Conservation (phyloP, 2,329 filamentous ascomycete species). For the Ceratocystis diversiconidia region DNA sequence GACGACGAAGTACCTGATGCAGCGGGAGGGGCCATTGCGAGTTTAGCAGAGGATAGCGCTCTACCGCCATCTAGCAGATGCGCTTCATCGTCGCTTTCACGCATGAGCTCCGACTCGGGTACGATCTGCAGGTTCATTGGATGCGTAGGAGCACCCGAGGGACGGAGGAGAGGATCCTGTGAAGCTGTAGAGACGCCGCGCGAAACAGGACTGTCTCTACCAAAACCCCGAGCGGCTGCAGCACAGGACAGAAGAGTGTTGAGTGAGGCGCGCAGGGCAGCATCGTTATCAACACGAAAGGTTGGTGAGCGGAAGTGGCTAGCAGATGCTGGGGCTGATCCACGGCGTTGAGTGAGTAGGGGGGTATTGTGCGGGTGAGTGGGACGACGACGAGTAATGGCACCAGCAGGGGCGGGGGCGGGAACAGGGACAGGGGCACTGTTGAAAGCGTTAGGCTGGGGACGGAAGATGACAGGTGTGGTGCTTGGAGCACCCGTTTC, state of each 20-base stretch:
- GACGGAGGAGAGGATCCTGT: conserved; percentile 25
- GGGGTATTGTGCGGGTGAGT: conserved; percentile 36
- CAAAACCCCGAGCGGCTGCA: conserved; percentile 69
- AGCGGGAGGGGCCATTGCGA: not conserved
- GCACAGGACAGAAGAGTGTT: conserved; percentile 92
- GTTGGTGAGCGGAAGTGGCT: conserved; percentile 52
- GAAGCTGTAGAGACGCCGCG: conserved; percentile 19
- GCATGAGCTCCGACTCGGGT: conserved; percentile 45
- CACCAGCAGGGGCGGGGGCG: conserved; percentile 45
- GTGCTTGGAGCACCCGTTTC: conserved; percentile 57
- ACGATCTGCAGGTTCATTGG: conserved; percentile 44
- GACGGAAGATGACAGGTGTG: conserved; percentile 47
- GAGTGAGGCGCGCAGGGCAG: conserved; percentile 79
- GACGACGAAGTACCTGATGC: not conserved
- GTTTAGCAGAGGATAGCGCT: conserved; percentile 18
- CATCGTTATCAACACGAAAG: conserved; percentile 80
- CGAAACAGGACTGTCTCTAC: conserved; percentile 31
- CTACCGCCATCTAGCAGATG: not conserved
- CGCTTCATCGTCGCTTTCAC: conserved; percentile 21
- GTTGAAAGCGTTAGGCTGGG: conserved; percentile 75
- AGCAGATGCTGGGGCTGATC: conserved; percentile 33
- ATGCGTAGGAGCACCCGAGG: conserved; percentile 35
- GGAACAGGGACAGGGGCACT: conserved; percentile 43
- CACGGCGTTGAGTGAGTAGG: conserved; percentile 36
- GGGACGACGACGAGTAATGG: conserved; percentile 30